Conservation (phyloP, 139 green algal species). For the Gonium pectorale region DNA sequence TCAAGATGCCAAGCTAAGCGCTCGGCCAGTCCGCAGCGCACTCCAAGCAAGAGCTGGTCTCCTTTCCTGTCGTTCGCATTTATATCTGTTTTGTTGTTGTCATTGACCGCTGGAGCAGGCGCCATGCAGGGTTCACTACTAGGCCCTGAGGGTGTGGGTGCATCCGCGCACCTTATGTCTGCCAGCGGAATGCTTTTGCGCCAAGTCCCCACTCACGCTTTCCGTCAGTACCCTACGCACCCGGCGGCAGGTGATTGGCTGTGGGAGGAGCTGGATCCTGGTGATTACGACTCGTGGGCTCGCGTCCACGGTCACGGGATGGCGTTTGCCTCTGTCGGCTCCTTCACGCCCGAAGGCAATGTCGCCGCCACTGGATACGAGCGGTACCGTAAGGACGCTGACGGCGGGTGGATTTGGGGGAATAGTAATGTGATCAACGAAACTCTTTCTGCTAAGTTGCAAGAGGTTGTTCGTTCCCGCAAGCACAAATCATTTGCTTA, state of each 20-base stretch:
- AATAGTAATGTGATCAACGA: neutral
- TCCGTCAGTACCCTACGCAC: neutral
- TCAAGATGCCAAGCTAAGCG: too few relatives aligned
- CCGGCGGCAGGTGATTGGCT: neutral
- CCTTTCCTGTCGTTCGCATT: too few relatives aligned
- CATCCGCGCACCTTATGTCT: neutral
- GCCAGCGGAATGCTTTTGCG: neutral
- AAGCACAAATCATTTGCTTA: neutral
- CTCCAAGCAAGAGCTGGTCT: too few relatives aligned
- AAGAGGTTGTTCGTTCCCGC: neutral
- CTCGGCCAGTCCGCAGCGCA: too few relatives aligned
- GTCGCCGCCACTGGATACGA: neutral
- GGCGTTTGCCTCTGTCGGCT: neutral
- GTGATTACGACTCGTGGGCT: neutral
- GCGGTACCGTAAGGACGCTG: neutral
- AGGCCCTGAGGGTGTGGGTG: neutral
- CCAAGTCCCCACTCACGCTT: too few relatives aligned
- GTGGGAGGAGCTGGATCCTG: neutral
- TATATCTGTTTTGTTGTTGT: too few relatives aligned
- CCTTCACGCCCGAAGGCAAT: neutral
- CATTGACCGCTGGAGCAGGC: neutral
- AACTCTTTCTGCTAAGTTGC: neutral
- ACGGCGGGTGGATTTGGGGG: slow-evolving; percentile 6
- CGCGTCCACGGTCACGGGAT: neutral
- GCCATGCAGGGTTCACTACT: neutral